Evolutionary conservation across 306 rosid genomes (phyloP), one percentile per base, ranked within the genome.

Genomic region (Lathyrus tuberosus): DNA sequence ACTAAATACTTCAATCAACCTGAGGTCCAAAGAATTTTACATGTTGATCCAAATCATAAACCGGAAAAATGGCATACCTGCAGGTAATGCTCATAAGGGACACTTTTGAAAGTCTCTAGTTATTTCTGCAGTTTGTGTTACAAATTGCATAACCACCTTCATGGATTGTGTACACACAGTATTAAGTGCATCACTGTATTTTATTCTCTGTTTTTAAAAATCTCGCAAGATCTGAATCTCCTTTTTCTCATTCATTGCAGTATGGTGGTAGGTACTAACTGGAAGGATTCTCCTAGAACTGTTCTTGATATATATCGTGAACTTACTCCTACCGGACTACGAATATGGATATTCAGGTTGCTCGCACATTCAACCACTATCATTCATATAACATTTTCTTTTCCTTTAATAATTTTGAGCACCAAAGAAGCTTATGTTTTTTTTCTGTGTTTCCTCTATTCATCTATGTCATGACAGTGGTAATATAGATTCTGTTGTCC

Each of bases 301-400:
- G 88, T 92, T 78, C 90, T 92, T 16, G 76, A 90, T 74, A 48
- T 86, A 77, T 88, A 86, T 63, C 85, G 11, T 17, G 96, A 93
- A 77, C 87, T 88, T 80, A 88, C 86, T 75, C 76, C 30, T 24
- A 41, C 74, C 3, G 96, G 98, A 58, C 81, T 93, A 69, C 87
- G 90, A 40, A 85, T 90, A 77, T 93, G 98, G 98, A 70, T 86
- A 38, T 90, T 88, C 97, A 93, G 97, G 98, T 93, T 81, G 52
- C 72, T 70, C 65, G 52, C 72, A 67, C 37, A 11, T 53, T 65
- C 40, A 67, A 42, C 8, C n/a, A 10, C 44, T 16, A 9, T 16
- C 17, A 26, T 1, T 26, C 10, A 1, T 3, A 5, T 56, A 56
- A 4, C 8, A 56, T 13, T 13, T 56, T 56, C 4, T 7, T 28